Evolutionary conservation across 495 filamentous ascomycete genomes (phyloP).

Genomic region (Tuber umbilicatum): DNA sequence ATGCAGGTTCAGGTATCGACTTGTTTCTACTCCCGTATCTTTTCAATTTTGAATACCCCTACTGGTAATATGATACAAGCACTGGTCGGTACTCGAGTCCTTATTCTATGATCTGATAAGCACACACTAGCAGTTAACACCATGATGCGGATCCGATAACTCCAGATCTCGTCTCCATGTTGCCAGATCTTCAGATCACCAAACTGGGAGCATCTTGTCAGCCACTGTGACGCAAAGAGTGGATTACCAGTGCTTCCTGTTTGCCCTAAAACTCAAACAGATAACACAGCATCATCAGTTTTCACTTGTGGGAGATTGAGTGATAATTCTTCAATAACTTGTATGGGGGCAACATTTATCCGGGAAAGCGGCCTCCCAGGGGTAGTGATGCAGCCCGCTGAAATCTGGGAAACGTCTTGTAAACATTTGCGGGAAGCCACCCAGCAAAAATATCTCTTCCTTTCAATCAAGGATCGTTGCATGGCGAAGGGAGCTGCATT

Average conservation of each 20-base stretch:
- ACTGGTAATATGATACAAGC: no score
- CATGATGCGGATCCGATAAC: background rate
- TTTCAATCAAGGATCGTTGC: background rate
- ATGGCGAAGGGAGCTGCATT: background rate
- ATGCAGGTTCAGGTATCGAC: no score
- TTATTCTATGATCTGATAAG: background rate
- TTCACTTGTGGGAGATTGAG: background rate
- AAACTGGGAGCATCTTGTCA: background rate
- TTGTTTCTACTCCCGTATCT: no score
- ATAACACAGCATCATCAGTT: background rate
- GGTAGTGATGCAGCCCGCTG: background rate
- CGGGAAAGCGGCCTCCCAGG: background rate
- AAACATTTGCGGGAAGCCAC: no score
- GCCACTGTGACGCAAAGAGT: background rate
- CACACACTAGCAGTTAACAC: background rate
- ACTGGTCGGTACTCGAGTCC: no score
- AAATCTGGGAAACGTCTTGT: background rate
- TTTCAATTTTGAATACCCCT: no score
- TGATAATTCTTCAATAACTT: background rate
- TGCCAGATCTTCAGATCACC: background rate
- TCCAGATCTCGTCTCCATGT: background rate
- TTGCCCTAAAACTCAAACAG: background rate
- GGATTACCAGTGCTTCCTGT: background rate
- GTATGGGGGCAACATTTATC: background rate
- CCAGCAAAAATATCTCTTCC: background rate